phyloP scores from a whole-genome alignment of 202 grass and related monocot species.

The Setaria viridis region DNA sequence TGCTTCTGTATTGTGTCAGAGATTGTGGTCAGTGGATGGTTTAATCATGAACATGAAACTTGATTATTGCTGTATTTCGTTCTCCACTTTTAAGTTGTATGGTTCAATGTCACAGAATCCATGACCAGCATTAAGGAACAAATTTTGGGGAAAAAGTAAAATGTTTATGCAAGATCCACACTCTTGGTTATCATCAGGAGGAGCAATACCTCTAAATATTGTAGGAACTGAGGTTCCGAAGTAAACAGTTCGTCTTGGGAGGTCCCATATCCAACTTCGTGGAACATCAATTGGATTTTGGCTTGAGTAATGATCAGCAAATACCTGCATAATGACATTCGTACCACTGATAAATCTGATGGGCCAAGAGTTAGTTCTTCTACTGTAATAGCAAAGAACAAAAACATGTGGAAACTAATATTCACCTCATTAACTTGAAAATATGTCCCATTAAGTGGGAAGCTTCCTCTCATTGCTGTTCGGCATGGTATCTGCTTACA shows the following conservation, averaged over 20 bases:
- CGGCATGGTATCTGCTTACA: conserved; percentile 88
- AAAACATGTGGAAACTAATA: conserved; percentile 15
- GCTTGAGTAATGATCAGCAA: conserved; percentile 86
- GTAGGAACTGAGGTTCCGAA: conserved; percentile 89
- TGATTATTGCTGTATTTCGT: neutral
- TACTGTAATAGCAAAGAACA: conserved; percentile 19
- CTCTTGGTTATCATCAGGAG: conserved; percentile 12
- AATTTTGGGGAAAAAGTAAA: neutral
- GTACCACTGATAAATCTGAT: conserved; percentile 43
- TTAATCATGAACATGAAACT: conserved; percentile 23
- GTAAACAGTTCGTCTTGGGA: conserved; percentile 84
- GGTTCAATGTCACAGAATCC: neutral
- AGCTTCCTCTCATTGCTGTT: conserved; percentile 93
- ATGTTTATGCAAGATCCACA: conserved; percentile 12
- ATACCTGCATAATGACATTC: conserved; percentile 62
- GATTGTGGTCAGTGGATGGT: neutral
- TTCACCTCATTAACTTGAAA: conserved; percentile 97
- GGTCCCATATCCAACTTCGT: conserved; percentile 77
- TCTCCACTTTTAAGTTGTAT: conserved; percentile 25
- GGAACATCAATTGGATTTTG: conserved; percentile 69
- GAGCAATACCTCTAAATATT: conserved; percentile 85
- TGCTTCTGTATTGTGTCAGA: neutral
- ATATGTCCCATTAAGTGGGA: conserved; percentile 94
- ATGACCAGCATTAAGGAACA: conserved; percentile 14
- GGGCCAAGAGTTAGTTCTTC: conserved; percentile 21